A percentile compares a stretch with the other conserved stretches of the same genome.
phyloP scores from a whole-genome alignment of 495 filamentous ascomycete species.

The Podospora anserina region DNA sequence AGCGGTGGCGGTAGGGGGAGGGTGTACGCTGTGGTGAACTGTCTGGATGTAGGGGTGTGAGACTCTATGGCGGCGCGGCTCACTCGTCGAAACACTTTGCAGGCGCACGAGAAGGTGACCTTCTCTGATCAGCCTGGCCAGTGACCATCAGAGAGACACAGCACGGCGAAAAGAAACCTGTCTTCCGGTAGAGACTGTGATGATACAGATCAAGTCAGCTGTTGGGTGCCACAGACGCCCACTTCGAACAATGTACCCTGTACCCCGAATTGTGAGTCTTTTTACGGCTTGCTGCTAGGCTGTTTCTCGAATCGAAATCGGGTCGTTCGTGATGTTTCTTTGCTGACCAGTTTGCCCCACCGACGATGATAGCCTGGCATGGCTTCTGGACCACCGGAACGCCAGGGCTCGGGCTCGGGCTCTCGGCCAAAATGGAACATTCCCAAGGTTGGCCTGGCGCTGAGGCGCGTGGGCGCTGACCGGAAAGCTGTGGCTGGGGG shows the following conservation, averaged over 20 bases:
- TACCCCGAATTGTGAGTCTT: background rate
- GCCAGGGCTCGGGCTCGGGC: constrained; percentile 11
- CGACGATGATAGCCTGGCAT: background rate
- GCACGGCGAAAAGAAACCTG: background rate
- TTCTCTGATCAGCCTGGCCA: background rate
- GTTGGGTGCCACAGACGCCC: background rate
- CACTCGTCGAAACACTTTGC: constrained; percentile 9
- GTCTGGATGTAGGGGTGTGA: background rate
- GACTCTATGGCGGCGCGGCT: constrained; percentile 8
- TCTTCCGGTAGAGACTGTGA: too few species aligned
- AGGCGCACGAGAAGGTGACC: background rate
- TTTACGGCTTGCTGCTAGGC: background rate
- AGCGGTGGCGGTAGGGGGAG: background rate
- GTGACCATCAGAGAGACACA: background rate
- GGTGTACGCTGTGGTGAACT: background rate
- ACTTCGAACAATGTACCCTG: background rate
- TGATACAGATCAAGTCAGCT: background rate
- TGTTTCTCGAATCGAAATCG: background rate
- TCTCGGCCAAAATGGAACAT: constrained; percentile 12
- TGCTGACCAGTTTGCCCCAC: background rate
- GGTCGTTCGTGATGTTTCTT: background rate
- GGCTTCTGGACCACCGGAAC: constrained; percentile 10
- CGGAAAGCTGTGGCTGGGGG: constrained; percentile 3
- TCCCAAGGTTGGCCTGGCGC: constrained; percentile 10
- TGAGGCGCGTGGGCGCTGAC: background rate